A percentile compares a stretch with the other conserved stretches of the same genome.
Evolutionary conservation across 805 yeast genomes (phyloP).

Genomic region (Sungouiozyma ichnusensis): DNA sequence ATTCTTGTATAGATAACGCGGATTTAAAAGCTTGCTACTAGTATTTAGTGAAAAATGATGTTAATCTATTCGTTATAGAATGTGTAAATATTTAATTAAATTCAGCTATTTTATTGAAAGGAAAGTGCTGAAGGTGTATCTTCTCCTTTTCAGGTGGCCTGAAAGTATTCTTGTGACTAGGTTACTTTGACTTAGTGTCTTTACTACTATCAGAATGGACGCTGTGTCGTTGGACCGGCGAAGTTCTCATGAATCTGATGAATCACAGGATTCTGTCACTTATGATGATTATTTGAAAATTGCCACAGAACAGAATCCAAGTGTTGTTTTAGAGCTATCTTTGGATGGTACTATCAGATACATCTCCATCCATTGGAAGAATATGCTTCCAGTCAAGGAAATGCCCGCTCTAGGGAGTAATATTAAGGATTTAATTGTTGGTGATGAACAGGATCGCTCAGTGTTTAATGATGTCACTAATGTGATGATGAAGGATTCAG

Average conservation of each 20-base stretch:
- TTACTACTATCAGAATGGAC: background rate
- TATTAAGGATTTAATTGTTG: conserved; percentile 54
- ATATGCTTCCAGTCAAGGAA: conserved; percentile 7
- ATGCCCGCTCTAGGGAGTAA: conserved; percentile 27
- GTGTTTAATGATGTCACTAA: conserved; percentile 63
- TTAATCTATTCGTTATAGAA: no score
- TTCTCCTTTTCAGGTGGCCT: no score
- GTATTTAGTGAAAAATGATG: no score
- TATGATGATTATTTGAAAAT: conserved; percentile 43
- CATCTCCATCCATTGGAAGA: conserved; percentile 68
- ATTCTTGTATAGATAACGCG: no score
- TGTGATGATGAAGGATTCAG: conserved; percentile 58
- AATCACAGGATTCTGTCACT: conserved; percentile 15
- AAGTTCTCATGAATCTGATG: background rate
- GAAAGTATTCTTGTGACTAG: no score
- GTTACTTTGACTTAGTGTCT: background rate
- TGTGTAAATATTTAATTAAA: no score
- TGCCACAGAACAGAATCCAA: conserved; percentile 61
- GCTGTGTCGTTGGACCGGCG: background rate
- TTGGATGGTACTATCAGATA: conserved; percentile 69
- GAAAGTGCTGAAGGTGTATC: no score
- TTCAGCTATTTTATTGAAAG: no score
- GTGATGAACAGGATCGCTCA: conserved; percentile 49
- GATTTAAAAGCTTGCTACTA: no score
- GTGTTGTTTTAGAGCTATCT: conserved; percentile 76